Evolutionary conservation across 352 stramenopile species (phyloP), one percentile per base, ranked within the genome.

Genomic region (Phytophthora colocasiae): DNA sequence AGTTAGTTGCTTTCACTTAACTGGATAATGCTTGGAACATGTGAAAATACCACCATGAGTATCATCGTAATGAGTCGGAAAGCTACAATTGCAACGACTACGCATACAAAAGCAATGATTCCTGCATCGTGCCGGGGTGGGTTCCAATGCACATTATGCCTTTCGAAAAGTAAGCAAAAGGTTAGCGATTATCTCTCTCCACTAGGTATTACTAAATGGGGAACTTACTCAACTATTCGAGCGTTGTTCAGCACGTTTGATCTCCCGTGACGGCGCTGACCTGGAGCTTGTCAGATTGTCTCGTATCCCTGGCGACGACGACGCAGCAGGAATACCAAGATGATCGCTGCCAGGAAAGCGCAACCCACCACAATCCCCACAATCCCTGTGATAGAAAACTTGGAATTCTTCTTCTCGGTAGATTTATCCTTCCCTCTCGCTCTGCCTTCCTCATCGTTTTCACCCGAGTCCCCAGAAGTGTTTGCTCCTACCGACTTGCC

Each of bases 251-350:
- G 11, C 22, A 14, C 29, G 17, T 41, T 62, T 22, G 36, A 55
- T 26, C 22, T 58, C 26, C 38, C 39, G 40, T 40, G 40, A 10
- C 49, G 29, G n/a, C 19, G 39, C 8, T 10, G 34, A 32, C 7
- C 32, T 8, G 34, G 19, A 10, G 4, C 27, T 63, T 34, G 11
- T 79, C 58, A 87, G 34, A 91, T 84, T 2, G 69, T 58, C 4
- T 83, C 75, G 51, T 93, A 93, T 2, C 79, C 84, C 15, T 49
- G 51, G 22, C 64, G 81, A 24, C 78, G 77, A 36, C 71, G 71
- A 34, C 65, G 74, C 19, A 80, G 43, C 32, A 93, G 38, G 48
- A 78, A 78, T 0, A 82, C 39, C 4, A 77, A 72, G 7, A 84
- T 43, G 9, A 92, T 64, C 5, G 62, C 73, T 10, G 73, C 58